phyloP scores from a whole-genome alignment of 208 protist genomes.

The Trypanosoma brucei region DNA sequence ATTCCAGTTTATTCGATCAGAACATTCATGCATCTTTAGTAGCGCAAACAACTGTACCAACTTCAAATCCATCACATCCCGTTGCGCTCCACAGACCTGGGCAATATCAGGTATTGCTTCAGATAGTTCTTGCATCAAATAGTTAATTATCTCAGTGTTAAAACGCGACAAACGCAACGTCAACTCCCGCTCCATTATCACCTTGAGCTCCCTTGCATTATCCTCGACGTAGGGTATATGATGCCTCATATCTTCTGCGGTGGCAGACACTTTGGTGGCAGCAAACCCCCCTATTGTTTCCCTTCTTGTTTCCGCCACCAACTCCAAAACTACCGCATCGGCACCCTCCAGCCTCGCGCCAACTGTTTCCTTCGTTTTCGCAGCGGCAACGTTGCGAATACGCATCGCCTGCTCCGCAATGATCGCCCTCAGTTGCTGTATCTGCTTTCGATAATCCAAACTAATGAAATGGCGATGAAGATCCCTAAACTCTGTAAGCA shows the following conservation, averaged over 20 bases:
- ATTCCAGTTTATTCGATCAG: neutral
- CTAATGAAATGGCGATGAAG: constrained; percentile 14
- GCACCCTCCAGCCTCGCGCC: too few relatives aligned
- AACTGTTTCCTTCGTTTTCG: too few relatives aligned
- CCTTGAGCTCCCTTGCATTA: constrained; percentile 11
- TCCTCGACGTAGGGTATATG: constrained; percentile 24
- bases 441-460: constrained; percentile 9
- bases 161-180: constrained; percentile 53
- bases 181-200: constrained; percentile 45
- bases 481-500: constrained; percentile 1
- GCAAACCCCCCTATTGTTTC: neutral
- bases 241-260: constrained; percentile 3
- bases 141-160: constrained; percentile 85
- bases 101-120: constrained; percentile 11
- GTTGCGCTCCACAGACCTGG: constrained; percentile 3
- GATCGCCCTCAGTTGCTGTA: constrained; percentile 16
- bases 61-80: neutral
- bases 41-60: neutral
- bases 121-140: constrained; percentile 40
- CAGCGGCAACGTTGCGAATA: neutral
- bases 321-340: too few relatives aligned
- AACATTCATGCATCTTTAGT: neutral
- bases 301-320: neutral
- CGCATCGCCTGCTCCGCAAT: constrained; percentile 9
- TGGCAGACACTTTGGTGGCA: constrained; percentile 1